phyloP scores from a whole-genome alignment of 495 filamentous ascomycete species.

The Neurospora pannonica region DNA sequence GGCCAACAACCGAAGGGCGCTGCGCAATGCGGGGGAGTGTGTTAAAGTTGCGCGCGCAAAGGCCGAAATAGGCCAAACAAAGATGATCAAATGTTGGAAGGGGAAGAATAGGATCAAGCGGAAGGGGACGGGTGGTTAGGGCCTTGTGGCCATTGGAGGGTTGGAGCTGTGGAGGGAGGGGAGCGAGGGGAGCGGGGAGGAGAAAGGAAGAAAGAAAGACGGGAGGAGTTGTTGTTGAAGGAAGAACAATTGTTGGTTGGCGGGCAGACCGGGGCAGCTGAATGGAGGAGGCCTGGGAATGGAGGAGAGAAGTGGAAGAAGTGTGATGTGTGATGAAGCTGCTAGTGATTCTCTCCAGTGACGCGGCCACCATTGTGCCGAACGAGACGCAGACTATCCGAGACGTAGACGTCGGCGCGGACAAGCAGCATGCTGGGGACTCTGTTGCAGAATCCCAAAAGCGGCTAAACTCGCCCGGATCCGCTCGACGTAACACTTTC shows the following conservation, averaged over 20 bases:
- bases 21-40: background rate
- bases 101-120: background rate
- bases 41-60: background rate
- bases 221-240: background rate
- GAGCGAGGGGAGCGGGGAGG: background rate
- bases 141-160: background rate
- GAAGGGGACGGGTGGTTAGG: background rate
- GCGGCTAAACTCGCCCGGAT: background rate
- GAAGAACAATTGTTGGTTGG: background rate
- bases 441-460: background rate
- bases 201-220: background rate
- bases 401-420: background rate
- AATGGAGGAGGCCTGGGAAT: background rate
- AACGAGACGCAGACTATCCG: background rate
- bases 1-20: conserved; percentile 3
- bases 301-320: background rate
- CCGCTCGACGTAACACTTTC: background rate
- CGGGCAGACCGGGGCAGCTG: background rate
- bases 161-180: background rate
- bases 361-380: background rate
- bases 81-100: background rate
- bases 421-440: background rate
- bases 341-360: background rate
- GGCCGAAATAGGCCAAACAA: background rate
- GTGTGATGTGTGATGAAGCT: background rate